phyloP scores from a whole-genome alignment of 805 yeast genomes.

The Clavispora phyllophila region DNA sequence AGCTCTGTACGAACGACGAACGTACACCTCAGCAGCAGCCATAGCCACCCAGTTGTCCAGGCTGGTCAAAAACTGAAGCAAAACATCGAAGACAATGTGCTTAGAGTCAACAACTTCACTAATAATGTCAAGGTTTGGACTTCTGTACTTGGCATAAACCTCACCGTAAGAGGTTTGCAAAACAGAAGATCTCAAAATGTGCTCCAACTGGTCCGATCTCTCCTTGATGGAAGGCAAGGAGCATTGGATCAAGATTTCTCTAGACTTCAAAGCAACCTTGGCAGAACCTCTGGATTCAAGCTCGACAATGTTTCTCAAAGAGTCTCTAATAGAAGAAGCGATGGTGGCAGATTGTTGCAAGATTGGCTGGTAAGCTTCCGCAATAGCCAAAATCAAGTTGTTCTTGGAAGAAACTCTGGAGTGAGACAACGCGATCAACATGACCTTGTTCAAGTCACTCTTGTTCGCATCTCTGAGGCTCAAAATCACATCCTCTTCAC shows the following conservation, averaged over 20 bases:
- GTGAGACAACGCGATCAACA: slow-evolving; percentile 75
- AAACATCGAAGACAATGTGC: slow-evolving; percentile 92
- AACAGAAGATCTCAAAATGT: slow-evolving; percentile 86
- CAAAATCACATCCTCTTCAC: slow-evolving; percentile 88
- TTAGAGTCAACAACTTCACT: slow-evolving; percentile 94
- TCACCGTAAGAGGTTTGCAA: slow-evolving; percentile 88
- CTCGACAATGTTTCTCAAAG: slow-evolving; percentile 76
- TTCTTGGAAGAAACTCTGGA: slow-evolving; percentile 91
- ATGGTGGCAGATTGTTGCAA: slow-evolving; percentile 63
- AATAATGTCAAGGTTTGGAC: slow-evolving; percentile 75
- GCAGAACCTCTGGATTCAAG: slow-evolving; percentile 87
- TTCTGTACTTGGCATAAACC: slow-evolving; percentile 64
- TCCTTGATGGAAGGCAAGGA: slow-evolving; percentile 94
- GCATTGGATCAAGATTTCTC: slow-evolving; percentile 94
- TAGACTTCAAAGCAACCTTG: slow-evolving; percentile 89
- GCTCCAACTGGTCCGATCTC: slow-evolving; percentile 95
- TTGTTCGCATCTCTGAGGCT: slow-evolving; percentile 83
- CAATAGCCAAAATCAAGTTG: slow-evolving; percentile 78
- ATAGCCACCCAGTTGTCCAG: slow-evolving; percentile 83
- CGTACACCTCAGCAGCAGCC: slow-evolving; percentile 96
- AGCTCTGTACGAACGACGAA: slow-evolving; percentile 95
- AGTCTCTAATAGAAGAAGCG: slow-evolving; percentile 61
- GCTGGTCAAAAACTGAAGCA: slow-evolving; percentile 83
- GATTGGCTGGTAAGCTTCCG: slow-evolving; percentile 75
- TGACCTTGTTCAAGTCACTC: slow-evolving; percentile 68